Percentiles rank a stretch among this genome's conserved stretches.
Evolutionary conservation across 345 rosid species (phyloP).

Genomic region (Cardamine resedifolia): DNA sequence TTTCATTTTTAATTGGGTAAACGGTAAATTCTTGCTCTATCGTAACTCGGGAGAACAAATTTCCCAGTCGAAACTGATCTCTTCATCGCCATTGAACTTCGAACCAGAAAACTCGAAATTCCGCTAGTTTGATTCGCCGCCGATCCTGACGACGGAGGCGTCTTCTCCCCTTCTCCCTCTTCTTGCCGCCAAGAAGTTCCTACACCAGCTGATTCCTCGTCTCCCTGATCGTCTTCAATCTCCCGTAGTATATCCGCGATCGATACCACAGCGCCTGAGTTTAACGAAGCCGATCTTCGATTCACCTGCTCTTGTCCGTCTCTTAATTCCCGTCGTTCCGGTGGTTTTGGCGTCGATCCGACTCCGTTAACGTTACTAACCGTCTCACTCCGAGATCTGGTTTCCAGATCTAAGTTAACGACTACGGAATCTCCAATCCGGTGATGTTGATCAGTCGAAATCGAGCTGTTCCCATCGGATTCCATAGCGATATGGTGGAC

Average conservation of each 20-base stretch:
- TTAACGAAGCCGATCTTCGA: conserved; percentile 56
- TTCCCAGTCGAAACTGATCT: conserved; percentile 64
- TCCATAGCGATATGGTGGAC: neutral
- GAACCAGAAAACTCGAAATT: conserved; percentile 39
- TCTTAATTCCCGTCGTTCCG: neutral
- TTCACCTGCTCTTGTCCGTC: conserved; percentile 18
- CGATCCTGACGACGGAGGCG: conserved; percentile 11
- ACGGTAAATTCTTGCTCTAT: conserved; percentile 42
- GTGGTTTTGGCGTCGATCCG: conserved; percentile 14
- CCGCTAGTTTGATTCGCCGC: conserved; percentile 26
- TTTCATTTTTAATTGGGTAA: conserved; percentile 27
- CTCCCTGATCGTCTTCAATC: conserved; percentile 40
- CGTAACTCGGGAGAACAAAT: conserved; percentile 46
- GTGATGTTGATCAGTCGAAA: neutral
- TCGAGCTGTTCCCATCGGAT: neutral
- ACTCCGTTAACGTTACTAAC: conserved; percentile 6
- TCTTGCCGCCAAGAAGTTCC: conserved; percentile 33
- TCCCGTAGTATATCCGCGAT: conserved; percentile 49
- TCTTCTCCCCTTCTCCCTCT: conserved; percentile 31
- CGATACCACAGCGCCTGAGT: conserved; percentile 39
- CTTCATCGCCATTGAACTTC: conserved; percentile 45
- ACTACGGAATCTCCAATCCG: conserved; percentile 37
- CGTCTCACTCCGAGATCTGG: conserved; percentile 31
- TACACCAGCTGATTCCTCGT: conserved; percentile 30
- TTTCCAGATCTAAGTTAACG: conserved; percentile 44